A percentile compares a stretch with the other conserved stretches of the same genome.
Conservation (phyloP, 2,329 filamentous ascomycete genomes). For the Fusarium scirpi region DNA sequence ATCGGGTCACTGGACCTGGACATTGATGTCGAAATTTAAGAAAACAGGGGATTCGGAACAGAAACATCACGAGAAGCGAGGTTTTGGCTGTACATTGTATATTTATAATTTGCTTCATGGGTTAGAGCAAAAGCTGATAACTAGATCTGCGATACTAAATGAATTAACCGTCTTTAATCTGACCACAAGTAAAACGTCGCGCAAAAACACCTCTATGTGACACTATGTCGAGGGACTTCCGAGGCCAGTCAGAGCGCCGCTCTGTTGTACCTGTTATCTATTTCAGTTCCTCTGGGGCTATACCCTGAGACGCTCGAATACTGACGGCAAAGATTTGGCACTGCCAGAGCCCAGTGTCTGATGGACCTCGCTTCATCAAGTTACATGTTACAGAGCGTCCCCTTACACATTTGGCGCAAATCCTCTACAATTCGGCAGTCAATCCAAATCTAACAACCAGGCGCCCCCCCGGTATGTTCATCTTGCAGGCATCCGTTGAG, state of each 20-base stretch:
- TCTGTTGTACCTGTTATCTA: neutral
- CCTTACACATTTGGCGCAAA: neutral
- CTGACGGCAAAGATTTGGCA: neutral
- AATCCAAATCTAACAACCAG: neutral
- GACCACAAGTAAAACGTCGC: neutral
- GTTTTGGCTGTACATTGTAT: constrained; percentile 3
- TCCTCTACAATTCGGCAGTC: neutral
- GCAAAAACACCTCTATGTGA: neutral
- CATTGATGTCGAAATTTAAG: constrained; percentile 87
- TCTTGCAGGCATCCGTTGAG: neutral
- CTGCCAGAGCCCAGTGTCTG: neutral
- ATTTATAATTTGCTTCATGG: constrained; percentile 3
- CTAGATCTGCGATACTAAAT: constrained; percentile 9
- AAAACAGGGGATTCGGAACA: neutral
- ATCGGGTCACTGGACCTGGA: constrained; percentile 90
- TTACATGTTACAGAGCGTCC: neutral
- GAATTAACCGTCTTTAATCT: constrained; percentile 11
- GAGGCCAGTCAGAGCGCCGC: neutral
- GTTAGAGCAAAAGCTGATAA: constrained; percentile 21
- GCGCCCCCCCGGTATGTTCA: neutral
- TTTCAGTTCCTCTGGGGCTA: neutral
- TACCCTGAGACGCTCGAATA: neutral
- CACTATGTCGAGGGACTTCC: neutral
- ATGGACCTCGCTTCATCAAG: neutral
- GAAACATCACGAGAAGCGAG: constrained; percentile 19